Conservation (phyloP, 225 moss, liverwort and hornwort species). For the Climacium dendroides region DNA sequence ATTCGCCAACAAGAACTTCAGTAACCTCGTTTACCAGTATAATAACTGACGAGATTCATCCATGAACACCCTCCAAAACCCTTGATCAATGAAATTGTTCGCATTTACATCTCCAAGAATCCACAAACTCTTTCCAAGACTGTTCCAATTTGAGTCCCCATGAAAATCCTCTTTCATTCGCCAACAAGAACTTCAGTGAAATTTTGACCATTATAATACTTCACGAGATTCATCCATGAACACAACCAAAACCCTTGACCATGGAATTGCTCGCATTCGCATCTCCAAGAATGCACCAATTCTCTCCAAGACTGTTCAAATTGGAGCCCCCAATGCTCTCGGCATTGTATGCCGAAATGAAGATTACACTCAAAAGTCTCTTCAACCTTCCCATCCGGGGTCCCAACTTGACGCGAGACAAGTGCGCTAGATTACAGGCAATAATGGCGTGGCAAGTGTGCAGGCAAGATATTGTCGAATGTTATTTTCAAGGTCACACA, state of each 20-base stretch:
- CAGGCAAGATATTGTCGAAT: neutral
- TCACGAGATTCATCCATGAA: neutral
- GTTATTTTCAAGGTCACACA: neutral
- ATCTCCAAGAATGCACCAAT: neutral
- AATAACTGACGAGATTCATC: neutral
- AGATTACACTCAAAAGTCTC: neutral
- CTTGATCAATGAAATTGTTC: neutral
- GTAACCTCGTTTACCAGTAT: too few relatives aligned
- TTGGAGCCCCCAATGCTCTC: neutral
- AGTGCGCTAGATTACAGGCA: neutral
- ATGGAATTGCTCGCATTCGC: neutral
- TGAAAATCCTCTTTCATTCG: neutral
- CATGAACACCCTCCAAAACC: neutral
- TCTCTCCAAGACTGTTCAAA: neutral
- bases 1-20: neutral
- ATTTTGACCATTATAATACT: too few relatives aligned
- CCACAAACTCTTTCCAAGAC: neutral
- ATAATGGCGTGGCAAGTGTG: neutral
- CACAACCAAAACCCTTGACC: neutral
- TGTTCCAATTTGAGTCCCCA: neutral
- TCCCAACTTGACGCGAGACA: too few relatives aligned
- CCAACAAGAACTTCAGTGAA: neutral
- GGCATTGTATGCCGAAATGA: neutral
- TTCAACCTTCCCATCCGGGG: neutral
- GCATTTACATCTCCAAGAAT: neutral